Conservation (phyloP, 805 yeast species). For the Starmerella roubikii region DNA sequence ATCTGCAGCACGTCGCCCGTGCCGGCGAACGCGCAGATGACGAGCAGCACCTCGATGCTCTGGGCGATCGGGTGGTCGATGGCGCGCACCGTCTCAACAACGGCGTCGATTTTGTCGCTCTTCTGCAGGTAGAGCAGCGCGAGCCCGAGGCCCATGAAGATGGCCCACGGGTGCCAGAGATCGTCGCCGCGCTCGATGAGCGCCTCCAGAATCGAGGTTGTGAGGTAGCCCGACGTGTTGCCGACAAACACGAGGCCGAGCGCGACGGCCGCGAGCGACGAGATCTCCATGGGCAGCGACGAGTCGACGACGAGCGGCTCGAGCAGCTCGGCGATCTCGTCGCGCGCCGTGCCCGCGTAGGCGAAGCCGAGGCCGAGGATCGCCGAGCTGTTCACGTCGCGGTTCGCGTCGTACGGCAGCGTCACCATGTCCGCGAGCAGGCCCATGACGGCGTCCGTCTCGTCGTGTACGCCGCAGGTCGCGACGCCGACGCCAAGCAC, state of each 20-base stretch:
- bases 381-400: slow-evolving; percentile 56
- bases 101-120: slow-evolving; percentile 82
- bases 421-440: slow-evolving; percentile 67
- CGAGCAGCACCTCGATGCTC: slow-evolving; percentile 77
- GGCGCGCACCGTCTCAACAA: slow-evolving; percentile 83
- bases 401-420: slow-evolving; percentile 19
- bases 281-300: slow-evolving; percentile 58
- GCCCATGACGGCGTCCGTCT: slow-evolving; percentile 82
- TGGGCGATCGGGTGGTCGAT: slow-evolving; percentile 89
- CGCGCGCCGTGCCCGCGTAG: slow-evolving; percentile 86
- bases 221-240: slow-evolving; percentile 85
- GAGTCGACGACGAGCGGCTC: slow-evolving; percentile 74
- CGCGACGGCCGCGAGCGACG: slow-evolving; percentile 78
- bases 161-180: slow-evolving; percentile 71
- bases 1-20: slow-evolving; percentile 94
- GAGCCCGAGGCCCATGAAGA: slow-evolving; percentile 81
- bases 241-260: slow-evolving; percentile 93
- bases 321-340: slow-evolving; percentile 62
- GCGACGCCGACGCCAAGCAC: slow-evolving; percentile 87
- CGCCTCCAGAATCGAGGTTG: slow-evolving; percentile 83
- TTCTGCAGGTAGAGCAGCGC: slow-evolving; percentile 88
- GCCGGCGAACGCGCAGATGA: slow-evolving; percentile 90
- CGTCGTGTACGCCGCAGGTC: slow-evolving; percentile 88
- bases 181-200: slow-evolving; percentile 72
- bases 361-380: slow-evolving; percentile 88